phyloP scores from a whole-genome alignment of 371 early-diverging fungal species.

The Blakeslea trispora region DNA sequence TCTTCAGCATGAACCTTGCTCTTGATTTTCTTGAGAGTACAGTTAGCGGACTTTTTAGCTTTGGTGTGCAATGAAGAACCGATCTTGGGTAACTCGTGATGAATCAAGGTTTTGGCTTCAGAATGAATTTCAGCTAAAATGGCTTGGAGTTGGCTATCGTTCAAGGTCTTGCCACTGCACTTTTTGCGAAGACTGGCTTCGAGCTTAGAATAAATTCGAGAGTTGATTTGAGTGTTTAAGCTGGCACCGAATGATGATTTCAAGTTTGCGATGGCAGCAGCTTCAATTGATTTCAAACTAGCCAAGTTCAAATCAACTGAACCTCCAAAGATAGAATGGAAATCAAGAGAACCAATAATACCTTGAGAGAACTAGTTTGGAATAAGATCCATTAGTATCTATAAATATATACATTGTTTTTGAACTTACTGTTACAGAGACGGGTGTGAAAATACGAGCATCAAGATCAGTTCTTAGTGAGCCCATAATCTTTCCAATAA shows the following conservation, averaged over 20 bases:
- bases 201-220: slow-evolving; percentile 24
- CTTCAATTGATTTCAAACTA: slow-evolving; percentile 21
- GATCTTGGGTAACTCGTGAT: slow-evolving; percentile 28
- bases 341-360: slow-evolving; percentile 10
- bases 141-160: slow-evolving; percentile 24
- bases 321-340: slow-evolving; percentile 29
- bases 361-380: slow-evolving; percentile 16
- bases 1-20: slow-evolving; percentile 23
- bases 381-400: too few relatives aligned
- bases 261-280: slow-evolving; percentile 28
- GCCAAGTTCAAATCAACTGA: slow-evolving; percentile 16
- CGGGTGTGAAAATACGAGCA: slow-evolving; percentile 13
- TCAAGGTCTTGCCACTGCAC: slow-evolving; percentile 7
- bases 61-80: slow-evolving; percentile 15
- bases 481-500: slow-evolving; percentile 21
- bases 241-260: slow-evolving; percentile 12
- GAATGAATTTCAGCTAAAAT: slow-evolving; percentile 27
- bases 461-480: slow-evolving; percentile 15
- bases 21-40: slow-evolving; percentile 23
- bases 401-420: too few relatives aligned
- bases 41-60: slow-evolving; percentile 20
- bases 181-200: slow-evolving; percentile 22
- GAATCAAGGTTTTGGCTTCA: slow-evolving; percentile 22
- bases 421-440: slow-evolving; percentile 29
- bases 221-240: slow-evolving; percentile 21